A percentile compares a stretch with the other conserved stretches of the same genome.
phyloP scores from a whole-genome alignment of 2,329 filamentous ascomycete species.

The Colletotrichum spaethianum region DNA sequence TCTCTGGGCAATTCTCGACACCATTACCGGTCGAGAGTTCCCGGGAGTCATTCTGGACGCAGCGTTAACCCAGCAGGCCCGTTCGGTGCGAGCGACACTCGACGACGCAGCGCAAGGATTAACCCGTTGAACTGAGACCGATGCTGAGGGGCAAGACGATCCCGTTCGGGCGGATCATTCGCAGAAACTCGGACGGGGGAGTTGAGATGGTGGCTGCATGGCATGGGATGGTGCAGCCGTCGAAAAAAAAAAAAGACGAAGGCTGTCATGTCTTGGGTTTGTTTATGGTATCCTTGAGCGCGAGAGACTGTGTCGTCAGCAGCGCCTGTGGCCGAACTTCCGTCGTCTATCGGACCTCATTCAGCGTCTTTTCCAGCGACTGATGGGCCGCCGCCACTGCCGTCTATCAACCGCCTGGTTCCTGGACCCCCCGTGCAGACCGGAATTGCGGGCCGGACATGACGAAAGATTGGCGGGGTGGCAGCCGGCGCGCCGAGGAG shows the following conservation, averaged over 20 bases:
- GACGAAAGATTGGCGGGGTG: constrained; percentile 29
- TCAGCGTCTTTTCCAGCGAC: constrained; percentile 4
- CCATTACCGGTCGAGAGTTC: constrained; percentile 46
- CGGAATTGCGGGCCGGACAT: constrained; percentile 20
- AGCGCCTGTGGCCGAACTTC: constrained; percentile 20
- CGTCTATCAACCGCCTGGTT: background rate
- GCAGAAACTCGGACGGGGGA: constrained; percentile 30
- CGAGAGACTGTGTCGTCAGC: constrained; percentile 2
- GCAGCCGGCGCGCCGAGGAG: constrained; percentile 22
- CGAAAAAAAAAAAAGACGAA: background rate
- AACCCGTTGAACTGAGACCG: constrained; percentile 44
- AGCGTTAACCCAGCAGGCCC: constrained; percentile 45
- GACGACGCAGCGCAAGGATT: constrained; percentile 44
- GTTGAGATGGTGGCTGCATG: constrained; percentile 29
- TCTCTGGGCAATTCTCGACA: constrained; percentile 45
- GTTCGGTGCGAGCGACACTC: constrained; percentile 45
- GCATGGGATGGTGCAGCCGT: constrained; percentile 38
- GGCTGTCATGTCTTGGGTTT: constrained; percentile 19
- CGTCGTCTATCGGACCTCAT: constrained; percentile 1
- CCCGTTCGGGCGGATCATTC: constrained; percentile 32
- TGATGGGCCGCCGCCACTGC: constrained; percentile 10
- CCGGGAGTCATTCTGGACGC: constrained; percentile 46
- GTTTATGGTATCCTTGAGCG: background rate
- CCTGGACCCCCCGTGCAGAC: background rate
- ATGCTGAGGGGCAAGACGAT: constrained; percentile 43